Base-by-base conservation (phyloP, 495 filamentous ascomycete species). In the Talaromyces trachyspermus region DNA sequence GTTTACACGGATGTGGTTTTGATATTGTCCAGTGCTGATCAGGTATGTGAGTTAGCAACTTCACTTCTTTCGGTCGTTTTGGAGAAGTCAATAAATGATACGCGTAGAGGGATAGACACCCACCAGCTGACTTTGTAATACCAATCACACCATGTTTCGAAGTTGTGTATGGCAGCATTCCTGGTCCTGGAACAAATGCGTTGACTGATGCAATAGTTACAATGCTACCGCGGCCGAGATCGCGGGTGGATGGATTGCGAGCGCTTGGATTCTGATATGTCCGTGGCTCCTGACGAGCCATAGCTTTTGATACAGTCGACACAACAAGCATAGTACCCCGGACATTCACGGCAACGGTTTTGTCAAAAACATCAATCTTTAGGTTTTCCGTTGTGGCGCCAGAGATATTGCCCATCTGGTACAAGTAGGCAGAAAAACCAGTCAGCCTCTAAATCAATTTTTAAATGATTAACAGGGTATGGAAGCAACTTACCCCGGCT, bases 71-170 rank as follows among this genome's bases (percentile, higher is more conserved):
- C 27, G 27, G 27, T 12, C 6, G 27, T 30, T 30, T 6, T 30
- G 14, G 22, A 41, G 32, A 10, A 37, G n/a, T n/a, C n/a, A n/a
- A n/a, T n/a, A n/a, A n/a, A n/a, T n/a, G n/a, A n/a, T n/a, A n/a
- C n/a, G n/a, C n/a, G n/a, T n/a, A n/a, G n/a, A n/a, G n/a, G n/a
- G n/a, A n/a, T n/a, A n/a, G n/a, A n/a, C n/a, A 46, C 14, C 23
- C 50, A 68, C 66, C 61, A 3, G 63, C 66, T 33, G 42, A 60
- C 46, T 55, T 63, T 1, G 63, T 64, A n/a, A 76, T 64, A 4
- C 66, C 71, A 5, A 67, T 10, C 11, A 69, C 55, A 1, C 69
- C 70, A 53, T 74, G 67, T 29, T 76, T 76, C 0, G 68, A 54
- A 2, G 68, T 52, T 2, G 52, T 62, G 35, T 74, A 74, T n/a